These are phyloP conservation scores for Creolimax fragrantissima DNA, from an alignment of 78 protist species.

Conservation along the genomic window DNA sequence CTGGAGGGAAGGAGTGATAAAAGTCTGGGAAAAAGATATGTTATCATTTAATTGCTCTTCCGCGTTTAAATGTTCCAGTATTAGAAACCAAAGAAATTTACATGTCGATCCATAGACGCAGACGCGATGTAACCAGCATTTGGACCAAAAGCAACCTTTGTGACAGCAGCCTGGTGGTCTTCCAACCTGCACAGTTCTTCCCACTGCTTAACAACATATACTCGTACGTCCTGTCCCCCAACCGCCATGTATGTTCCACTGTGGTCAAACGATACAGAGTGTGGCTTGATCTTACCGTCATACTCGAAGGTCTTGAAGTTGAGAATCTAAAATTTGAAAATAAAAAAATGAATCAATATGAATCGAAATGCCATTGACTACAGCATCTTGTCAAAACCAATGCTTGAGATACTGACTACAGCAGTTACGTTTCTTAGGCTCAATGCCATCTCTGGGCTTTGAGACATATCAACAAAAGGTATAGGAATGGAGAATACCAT, in stretches of 20 bases:
- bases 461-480: too few relatives aligned
- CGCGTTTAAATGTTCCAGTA: too few relatives aligned
- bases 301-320: constrained; percentile 28
- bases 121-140: not conserved
- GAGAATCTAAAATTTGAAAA: not conserved
- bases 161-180: not conserved
- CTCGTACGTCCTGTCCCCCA: constrained; percentile 35
- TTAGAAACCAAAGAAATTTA: not conserved
- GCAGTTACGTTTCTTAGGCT: not conserved
- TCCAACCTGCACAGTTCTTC: not conserved
- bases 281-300: not conserved
- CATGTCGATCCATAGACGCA: not conserved
- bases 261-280: constrained; percentile 42
- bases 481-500: too few relatives aligned
- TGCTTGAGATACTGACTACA: too few relatives aligned
- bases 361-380: too few relatives aligned
- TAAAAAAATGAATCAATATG: too few relatives aligned
- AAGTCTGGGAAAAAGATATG: too few relatives aligned
- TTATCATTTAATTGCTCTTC: too few relatives aligned
- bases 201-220: not conserved
- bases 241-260: constrained; percentile 48
- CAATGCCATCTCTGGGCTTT: too few relatives aligned
- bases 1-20: too few relatives aligned
- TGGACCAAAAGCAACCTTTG: not conserved
- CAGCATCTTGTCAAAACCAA: too few relatives aligned